Evolutionary conservation across 208 protist genomes (phyloP), one percentile per base, ranked within the genome.

Genomic region (Kentomonas sorsogonicus): DNA sequence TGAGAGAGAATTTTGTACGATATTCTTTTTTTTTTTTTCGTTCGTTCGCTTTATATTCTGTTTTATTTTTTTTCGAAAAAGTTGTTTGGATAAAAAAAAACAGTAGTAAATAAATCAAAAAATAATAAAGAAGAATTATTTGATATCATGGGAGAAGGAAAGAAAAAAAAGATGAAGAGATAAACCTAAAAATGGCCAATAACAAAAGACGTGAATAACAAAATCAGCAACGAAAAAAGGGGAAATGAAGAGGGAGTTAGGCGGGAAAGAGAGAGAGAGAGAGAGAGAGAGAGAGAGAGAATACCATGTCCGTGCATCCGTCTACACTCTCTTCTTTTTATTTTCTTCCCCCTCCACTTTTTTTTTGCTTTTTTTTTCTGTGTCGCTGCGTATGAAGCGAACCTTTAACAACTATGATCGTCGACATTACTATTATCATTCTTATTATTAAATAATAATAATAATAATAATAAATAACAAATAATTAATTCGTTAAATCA

Each of bases 1-100:
- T n/a, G n/a, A n/a, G n/a, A n/a, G n/a, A n/a, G n/a, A n/a, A n/a
- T n/a, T n/a, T n/a, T n/a, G 7, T 22, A 48, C 16, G 43, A 15
- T 13, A 34, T 15, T 10, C 16, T 56, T 41, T 56, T 34, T 34
- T 56, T 22, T 56, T 9, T 15, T 44, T 38, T 36, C 27, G 3
- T 36, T 30, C 7, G 23, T 43, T 26, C 31, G 26, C 23, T 39
- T 31, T 34, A 45, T 26, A 27, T 26, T 34, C 4, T 44, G 20
- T 41, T 58, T 38, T 47, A 34, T 58, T 46, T 58, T 58, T 58
- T 45, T 43, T 46, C 9, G 16, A 33, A 10, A 11, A 52, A 45
- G 5, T 25, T 45, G n/a, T n/a, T n/a, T n/a, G n/a, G n/a, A n/a
- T n/a, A n/a, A n/a, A 47, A 47, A 11, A 6, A 22, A 47, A 16